These are phyloP conservation scores for Hortiboletus campestris DNA, from an alignment of 768 basidiomycete species.

Conservation along the genomic window DNA sequence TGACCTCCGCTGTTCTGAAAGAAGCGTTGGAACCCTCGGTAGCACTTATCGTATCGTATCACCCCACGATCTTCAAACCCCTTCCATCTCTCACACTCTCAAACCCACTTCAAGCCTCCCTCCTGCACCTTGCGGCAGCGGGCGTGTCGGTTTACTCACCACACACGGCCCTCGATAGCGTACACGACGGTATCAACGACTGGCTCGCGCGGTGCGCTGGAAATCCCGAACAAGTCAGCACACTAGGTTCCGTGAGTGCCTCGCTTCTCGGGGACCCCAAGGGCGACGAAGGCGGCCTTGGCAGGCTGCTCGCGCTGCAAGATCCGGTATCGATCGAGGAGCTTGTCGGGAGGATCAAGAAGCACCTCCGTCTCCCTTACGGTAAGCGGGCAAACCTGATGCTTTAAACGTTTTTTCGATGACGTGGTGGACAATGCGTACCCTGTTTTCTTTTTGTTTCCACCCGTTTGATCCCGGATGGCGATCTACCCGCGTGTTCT, in stretches of 20 bases:
- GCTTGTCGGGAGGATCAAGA: constrained; percentile 68
- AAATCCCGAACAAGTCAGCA: constrained; percentile 30
- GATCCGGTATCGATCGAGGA: constrained; percentile 57
- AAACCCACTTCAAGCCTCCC: constrained; percentile 74
- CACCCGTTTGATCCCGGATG: constrained; percentile 11
- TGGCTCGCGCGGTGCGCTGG: constrained; percentile 70
- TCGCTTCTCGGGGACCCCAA: constrained; percentile 41
- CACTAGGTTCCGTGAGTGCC: constrained; percentile 25
- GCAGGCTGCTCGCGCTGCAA: constrained; percentile 63
- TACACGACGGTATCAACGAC: constrained; percentile 85
- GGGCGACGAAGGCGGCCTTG: constrained; percentile 56
- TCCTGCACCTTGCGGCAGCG: constrained; percentile 75
- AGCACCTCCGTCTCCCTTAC: constrained; percentile 55
- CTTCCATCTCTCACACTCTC: constrained; percentile 73
- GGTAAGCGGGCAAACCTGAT: constrained; percentile 39
- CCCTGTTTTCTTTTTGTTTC: neutral
- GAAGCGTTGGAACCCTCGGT: constrained; percentile 64
- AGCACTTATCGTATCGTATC: constrained; percentile 76
- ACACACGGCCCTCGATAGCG: constrained; percentile 86
- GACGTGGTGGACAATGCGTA: constrained; percentile 6
- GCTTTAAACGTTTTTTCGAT: constrained; percentile 8
- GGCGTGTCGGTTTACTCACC: constrained; percentile 88
- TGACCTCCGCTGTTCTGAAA: constrained; percentile 67
- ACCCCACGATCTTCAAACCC: constrained; percentile 79
- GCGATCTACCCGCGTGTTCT: constrained; percentile 16